phyloP scores from a whole-genome alignment of 768 basidiomycete genomes.

The Strobilomyces dryophilus region DNA sequence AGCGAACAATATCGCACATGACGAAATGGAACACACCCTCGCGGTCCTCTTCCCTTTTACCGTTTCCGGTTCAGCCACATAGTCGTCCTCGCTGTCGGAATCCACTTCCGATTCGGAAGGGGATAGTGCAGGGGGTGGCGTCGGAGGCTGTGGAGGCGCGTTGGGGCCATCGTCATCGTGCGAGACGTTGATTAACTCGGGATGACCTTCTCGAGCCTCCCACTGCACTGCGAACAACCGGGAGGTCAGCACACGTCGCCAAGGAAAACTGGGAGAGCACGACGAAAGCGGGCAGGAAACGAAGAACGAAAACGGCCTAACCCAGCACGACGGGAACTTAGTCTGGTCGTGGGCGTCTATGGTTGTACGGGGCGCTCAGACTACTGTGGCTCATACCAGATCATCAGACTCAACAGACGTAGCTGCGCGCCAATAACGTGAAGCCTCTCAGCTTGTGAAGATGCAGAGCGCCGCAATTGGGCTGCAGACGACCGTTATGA shows the following conservation, averaged over 20 bases:
- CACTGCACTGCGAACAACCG: slow-evolving; percentile 54
- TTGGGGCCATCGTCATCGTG: slow-evolving; percentile 21
- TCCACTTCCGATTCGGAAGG: slow-evolving; percentile 48
- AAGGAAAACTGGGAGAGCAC: slow-evolving; percentile 12
- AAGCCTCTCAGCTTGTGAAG: slow-evolving; percentile 31
- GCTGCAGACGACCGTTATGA: slow-evolving; percentile 29
- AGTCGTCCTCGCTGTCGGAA: slow-evolving; percentile 66
- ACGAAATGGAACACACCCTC: slow-evolving; percentile 41
- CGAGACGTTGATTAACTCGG: slow-evolving; percentile 34
- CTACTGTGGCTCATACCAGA: slow-evolving; percentile 32
- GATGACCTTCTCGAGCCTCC: slow-evolving; percentile 62
- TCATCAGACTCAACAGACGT: slow-evolving; percentile 34
- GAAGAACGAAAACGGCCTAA: slow-evolving; percentile 4
- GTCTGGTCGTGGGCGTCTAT: slow-evolving; percentile 23
- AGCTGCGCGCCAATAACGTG: slow-evolving; percentile 34
- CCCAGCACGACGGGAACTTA: slow-evolving; percentile 10
- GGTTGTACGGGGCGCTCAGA: slow-evolving; percentile 26
- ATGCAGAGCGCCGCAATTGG: slow-evolving; percentile 22
- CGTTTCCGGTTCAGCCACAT: slow-evolving; percentile 45
- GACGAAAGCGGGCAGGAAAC: slow-evolving; percentile 13
- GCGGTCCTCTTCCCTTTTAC: slow-evolving; percentile 30
- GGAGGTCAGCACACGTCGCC: slow-evolving; percentile 26
- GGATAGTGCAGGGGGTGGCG: slow-evolving; percentile 30
- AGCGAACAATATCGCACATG: slow-evolving; percentile 12
- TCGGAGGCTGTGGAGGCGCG: slow-evolving; percentile 12